A percentile compares a stretch with the other conserved stretches of the same genome.
Conservation (phyloP, 2,329 filamentous ascomycete species). For the Venturia pyrina region DNA sequence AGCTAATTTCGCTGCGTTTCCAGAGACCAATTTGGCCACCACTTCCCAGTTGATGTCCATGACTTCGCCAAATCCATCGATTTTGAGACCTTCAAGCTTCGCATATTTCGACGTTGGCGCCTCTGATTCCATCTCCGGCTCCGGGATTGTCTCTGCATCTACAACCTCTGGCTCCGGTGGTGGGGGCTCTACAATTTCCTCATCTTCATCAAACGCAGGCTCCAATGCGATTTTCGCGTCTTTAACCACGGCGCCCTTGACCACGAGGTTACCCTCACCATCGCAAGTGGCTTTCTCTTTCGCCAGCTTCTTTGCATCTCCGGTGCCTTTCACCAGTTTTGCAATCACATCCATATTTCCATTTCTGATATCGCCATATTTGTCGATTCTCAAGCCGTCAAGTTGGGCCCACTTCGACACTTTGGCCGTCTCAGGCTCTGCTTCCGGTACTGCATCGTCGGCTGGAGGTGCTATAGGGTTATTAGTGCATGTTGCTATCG, state of each 20-base stretch:
- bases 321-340: conserved; percentile 18
- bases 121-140: conserved; percentile 38
- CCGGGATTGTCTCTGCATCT: conserved; percentile 32
- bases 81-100: conserved; percentile 41
- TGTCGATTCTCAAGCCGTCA: conserved; percentile 39
- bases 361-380: conserved; percentile 45
- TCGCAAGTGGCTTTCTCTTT: conserved; percentile 8
- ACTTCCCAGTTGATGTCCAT: conserved; percentile 39
- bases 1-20: conserved; percentile 40
- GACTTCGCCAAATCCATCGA: conserved; percentile 40
- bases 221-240: conserved; percentile 24
- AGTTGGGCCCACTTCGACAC: conserved; percentile 33
- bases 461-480: conserved; percentile 38
- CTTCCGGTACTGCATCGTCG: conserved; percentile 39
- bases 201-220: conserved; percentile 28
- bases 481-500: conserved; percentile 34
- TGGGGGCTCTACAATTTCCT: conserved; percentile 30
- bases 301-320: conserved; percentile 2
- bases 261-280: conserved; percentile 16
- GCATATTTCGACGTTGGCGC: conserved; percentile 38
- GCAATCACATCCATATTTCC: conserved; percentile 44
- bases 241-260: conserved; percentile 45
- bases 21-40: conserved; percentile 37
- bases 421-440: conserved; percentile 25
- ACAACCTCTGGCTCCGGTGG: conserved; percentile 28